These are phyloP conservation scores for Eimeria maxima DNA, from an alignment of 169 alveolate species.

Conservation along the genomic window DNA sequence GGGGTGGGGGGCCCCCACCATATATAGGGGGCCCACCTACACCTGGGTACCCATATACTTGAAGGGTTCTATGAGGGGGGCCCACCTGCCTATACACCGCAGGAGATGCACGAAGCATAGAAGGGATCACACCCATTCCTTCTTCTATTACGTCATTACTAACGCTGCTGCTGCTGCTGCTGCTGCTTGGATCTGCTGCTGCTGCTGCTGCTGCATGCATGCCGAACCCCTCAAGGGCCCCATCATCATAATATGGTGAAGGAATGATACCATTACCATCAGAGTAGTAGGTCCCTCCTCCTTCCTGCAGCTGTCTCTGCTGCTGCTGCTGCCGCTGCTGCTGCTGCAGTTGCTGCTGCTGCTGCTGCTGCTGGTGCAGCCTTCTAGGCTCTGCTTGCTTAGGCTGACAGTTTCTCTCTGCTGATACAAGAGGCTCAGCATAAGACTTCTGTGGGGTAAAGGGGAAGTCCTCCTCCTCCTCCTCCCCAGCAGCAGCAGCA, in stretches of 20 bases:
- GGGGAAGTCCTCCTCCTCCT: too few species aligned
- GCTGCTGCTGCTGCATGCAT: background rate
- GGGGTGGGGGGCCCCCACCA: too few species aligned
- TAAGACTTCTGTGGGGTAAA: background rate
- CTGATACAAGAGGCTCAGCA: conserved; percentile 9
- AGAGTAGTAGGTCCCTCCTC: background rate
- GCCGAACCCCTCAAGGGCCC: background rate
- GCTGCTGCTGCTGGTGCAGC: conserved; percentile 51
- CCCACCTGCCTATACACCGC: too few species aligned
- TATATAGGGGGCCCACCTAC: too few species aligned
- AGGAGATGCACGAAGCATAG: background rate
- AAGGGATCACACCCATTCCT: background rate
- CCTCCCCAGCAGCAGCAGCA: too few species aligned
- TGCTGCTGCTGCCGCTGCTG: background rate
- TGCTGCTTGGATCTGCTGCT: conserved; percentile 55
- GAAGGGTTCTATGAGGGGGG: background rate
- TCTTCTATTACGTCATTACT: background rate
- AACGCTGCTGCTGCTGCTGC: conserved; percentile 7
- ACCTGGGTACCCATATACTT: background rate
- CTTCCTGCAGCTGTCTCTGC: conserved; percentile 27
- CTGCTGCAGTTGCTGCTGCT: conserved; percentile 48
- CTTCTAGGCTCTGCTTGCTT: background rate
- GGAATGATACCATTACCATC: background rate
- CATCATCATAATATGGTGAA: background rate
- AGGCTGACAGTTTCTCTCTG: background rate